Conservation (phyloP, 108 stramenopile genomes). For the Cyclotella baltica region DNA sequence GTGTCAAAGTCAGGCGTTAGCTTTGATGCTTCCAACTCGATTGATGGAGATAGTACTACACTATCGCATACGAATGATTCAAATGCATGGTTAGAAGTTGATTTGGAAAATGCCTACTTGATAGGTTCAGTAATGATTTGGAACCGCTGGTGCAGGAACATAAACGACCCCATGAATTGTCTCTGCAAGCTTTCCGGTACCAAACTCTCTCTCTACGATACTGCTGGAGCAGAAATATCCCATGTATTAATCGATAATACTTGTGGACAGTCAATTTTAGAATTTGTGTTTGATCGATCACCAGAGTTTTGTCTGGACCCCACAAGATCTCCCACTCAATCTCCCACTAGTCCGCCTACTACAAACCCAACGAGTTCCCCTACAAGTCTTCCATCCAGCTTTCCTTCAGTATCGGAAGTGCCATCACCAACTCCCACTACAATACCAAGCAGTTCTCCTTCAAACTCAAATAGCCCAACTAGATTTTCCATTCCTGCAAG, state of each 20-base stretch:
- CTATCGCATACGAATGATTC: background rate
- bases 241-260: background rate
- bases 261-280: background rate
- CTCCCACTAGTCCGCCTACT: background rate
- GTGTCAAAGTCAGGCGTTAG: background rate
- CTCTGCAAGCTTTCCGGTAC: background rate
- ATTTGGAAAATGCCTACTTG: background rate
- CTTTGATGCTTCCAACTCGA: background rate
- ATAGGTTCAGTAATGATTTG: background rate
- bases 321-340: background rate
- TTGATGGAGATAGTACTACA: background rate
- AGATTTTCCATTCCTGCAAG: too few species aligned
- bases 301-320: background rate
- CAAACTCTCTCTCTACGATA: background rate
- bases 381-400: background rate
- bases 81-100: background rate
- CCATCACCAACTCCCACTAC: background rate
- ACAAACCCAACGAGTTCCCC: background rate
- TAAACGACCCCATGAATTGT: background rate
- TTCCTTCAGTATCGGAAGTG: background rate
- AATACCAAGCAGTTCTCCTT: background rate
- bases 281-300: background rate
- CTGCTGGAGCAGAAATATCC: background rate
- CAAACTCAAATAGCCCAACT: too few species aligned
- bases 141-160: background rate